These are phyloP conservation scores for Dictyostelium intermedium DNA, from an alignment of 78 protist genomes.

Conservation along the genomic window DNA sequence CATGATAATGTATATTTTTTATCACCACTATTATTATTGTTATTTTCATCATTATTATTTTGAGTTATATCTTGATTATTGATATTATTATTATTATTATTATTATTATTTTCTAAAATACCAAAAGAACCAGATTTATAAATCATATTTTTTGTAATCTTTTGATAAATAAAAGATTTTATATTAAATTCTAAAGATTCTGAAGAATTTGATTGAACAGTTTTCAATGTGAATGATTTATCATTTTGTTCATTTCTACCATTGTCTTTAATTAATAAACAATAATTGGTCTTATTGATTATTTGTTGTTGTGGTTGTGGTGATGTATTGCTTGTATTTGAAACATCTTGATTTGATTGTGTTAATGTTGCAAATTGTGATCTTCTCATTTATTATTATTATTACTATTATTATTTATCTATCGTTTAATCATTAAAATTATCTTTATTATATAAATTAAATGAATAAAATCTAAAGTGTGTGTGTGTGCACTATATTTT, in stretches of 20 bases:
- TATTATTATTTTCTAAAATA: slow-evolving; percentile 11
- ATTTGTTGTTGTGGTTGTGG: neutral
- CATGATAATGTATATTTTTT: neutral
- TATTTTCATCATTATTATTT: neutral
- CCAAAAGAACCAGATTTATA: slow-evolving; percentile 72
- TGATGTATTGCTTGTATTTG: neutral
- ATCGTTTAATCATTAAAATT: too few species aligned
- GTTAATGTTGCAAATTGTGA: slow-evolving; percentile 13
- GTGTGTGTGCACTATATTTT: neutral
- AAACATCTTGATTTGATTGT: neutral
- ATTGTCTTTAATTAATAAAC: slow-evolving; percentile 40
- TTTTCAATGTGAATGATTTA: slow-evolving; percentile 53
- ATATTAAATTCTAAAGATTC: slow-evolving; percentile 31
- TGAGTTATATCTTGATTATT: too few species aligned
- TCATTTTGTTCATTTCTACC: neutral
- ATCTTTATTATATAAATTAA: too few species aligned
- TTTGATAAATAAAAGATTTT: slow-evolving; percentile 32
- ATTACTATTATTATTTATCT: too few species aligned
- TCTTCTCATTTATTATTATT: slow-evolving; percentile 2
- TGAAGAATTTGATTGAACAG: slow-evolving; percentile 12
- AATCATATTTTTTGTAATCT: slow-evolving; percentile 35
- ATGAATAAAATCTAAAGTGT: too few species aligned
- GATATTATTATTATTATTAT: neutral
- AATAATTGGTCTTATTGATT: slow-evolving; percentile 11
- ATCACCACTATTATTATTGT: neutral